A percentile compares a stretch with the other conserved stretches of the same genome.
Evolutionary conservation across 305 asterid species (phyloP).

Genomic region (Solanum hybrid): DNA sequence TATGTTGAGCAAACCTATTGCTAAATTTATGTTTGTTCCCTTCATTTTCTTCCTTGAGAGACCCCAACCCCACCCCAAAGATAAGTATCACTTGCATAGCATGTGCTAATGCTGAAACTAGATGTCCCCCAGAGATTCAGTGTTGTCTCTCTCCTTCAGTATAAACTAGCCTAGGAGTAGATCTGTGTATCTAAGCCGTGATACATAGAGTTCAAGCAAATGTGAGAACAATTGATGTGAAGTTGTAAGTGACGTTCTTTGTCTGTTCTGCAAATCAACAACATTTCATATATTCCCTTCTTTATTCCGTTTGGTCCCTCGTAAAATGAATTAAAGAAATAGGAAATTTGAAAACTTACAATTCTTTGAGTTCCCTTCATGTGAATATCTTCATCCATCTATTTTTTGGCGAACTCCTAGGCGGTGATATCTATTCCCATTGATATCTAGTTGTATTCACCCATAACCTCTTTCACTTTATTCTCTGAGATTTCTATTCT

Average conservation of each 20-base stretch:
- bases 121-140: too few relatives aligned
- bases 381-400: neutral
- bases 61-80: too few relatives aligned
- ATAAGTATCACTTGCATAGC: neutral
- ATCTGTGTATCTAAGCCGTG: too few relatives aligned
- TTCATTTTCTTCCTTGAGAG: neutral
- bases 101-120: neutral
- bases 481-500: neutral
- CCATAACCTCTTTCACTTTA: neutral
- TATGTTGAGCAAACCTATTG: neutral
- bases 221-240: neutral
- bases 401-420: neutral
- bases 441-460: neutral
- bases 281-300: neutral
- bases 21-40: neutral
- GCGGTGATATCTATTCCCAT: neutral
- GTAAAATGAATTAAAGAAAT: neutral
- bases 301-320: neutral
- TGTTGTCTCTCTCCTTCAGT: too few relatives aligned
- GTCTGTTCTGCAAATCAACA: neutral
- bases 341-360: neutral
- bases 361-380: neutral
- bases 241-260: neutral
- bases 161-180: neutral
- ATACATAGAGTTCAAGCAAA: neutral